Conservation (phyloP, 176 grass and related monocot species). For the Triticum aestivum region DNA sequence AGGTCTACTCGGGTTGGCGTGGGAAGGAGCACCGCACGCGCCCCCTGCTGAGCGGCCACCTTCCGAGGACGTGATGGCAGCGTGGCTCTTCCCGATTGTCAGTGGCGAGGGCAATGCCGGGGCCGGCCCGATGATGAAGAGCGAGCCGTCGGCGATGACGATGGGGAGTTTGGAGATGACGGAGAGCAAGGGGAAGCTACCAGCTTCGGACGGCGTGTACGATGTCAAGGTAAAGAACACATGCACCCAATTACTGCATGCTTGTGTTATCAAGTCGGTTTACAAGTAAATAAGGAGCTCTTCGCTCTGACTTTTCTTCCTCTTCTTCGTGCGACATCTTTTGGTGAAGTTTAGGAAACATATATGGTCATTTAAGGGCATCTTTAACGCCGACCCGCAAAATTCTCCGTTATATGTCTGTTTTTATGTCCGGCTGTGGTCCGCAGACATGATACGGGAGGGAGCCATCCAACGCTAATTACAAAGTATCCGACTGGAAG, state of each 20-base stretch:
- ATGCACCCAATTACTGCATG: neutral
- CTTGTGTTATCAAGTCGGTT: neutral
- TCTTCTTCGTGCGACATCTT: neutral
- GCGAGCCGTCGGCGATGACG: neutral
- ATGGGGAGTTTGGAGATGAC: neutral
- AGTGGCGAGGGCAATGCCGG: neutral
- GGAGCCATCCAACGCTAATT: too few species aligned
- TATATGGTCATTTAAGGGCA: too few species aligned
- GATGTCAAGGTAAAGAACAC: neutral
- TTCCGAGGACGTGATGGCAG: neutral
- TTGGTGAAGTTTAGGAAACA: too few species aligned
- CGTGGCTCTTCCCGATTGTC: conserved; percentile 8
- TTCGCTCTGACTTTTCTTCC: neutral
- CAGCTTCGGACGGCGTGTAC: neutral
- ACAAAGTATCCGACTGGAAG: too few species aligned
- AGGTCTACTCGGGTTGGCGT: neutral
- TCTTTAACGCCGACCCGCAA: too few species aligned
- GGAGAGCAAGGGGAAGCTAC: neutral
- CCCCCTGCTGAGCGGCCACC: neutral
- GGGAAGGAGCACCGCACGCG: neutral
- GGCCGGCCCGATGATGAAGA: neutral
- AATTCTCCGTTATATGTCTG: too few species aligned
- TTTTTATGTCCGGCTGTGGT: too few species aligned
- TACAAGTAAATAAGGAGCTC: neutral
- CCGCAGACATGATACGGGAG: too few species aligned